A percentile compares a stretch with the other conserved stretches of the same genome.
Conservation (phyloP, 192 early-diverging fungal genomes). For the Backusella morwellensis region DNA sequence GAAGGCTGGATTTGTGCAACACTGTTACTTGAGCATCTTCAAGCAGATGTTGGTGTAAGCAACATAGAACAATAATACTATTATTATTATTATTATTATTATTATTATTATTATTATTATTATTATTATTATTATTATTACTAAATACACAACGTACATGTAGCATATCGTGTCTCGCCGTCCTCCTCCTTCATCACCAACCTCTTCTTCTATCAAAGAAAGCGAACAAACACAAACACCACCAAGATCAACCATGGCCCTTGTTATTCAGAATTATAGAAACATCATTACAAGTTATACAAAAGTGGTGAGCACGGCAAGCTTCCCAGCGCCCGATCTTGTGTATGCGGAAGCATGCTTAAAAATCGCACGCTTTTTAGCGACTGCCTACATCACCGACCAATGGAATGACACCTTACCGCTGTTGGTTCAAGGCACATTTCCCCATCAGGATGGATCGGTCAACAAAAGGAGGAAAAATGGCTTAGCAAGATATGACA, state of each 20-base stretch:
- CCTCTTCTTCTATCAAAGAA: neutral
- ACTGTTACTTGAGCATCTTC: slow-evolving; percentile 56
- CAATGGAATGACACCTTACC: slow-evolving; percentile 35
- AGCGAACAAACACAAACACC: neutral
- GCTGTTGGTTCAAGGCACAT: slow-evolving; percentile 32
- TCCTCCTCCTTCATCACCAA: neutral
- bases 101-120: too few species aligned
- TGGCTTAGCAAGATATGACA: slow-evolving; percentile 49
- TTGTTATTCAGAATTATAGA: slow-evolving; percentile 65
- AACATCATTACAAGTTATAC: slow-evolving; percentile 64
- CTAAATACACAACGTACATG: too few species aligned
- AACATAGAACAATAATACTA: neutral
- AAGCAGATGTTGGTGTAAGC: slow-evolving; percentile 61
- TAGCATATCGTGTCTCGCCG: slow-evolving; percentile 25
- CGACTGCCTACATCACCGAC: slow-evolving; percentile 35
- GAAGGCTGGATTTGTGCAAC: slow-evolving; percentile 67
- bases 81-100: too few species aligned
- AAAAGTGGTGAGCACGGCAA: slow-evolving; percentile 38
- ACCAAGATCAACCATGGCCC: slow-evolving; percentile 35
- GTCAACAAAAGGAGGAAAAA: slow-evolving; percentile 20
- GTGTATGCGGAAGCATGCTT: slow-evolving; percentile 65
- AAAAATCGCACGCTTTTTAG: slow-evolving; percentile 63
- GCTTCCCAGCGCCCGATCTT: slow-evolving; percentile 48
- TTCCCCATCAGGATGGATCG: slow-evolving; percentile 28
- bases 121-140: too few species aligned